Evolutionary conservation across 148 eudicot genomes (phyloP).

Genomic region (Diospyros lotus): DNA sequence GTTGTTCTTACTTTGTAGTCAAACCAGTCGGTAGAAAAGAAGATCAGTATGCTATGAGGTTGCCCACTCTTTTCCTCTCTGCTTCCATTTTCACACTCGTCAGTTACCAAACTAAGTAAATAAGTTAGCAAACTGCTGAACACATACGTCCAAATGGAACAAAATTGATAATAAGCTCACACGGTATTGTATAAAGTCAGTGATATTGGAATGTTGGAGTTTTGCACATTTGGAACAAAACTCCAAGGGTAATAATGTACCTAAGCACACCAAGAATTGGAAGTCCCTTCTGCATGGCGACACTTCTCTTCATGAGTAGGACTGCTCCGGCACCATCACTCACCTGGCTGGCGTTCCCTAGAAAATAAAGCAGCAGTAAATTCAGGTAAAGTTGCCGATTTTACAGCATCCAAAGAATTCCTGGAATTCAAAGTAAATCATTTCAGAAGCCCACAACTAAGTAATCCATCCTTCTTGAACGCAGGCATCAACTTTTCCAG

Average conservation of each 20-base stretch:
- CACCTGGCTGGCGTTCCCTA: slow-evolving; percentile 80
- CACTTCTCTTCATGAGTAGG: background rate
- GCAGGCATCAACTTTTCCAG: slow-evolving; percentile 74
- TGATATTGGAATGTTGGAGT: no score
- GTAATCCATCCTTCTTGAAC: slow-evolving; percentile 67
- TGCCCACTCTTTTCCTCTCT: no score
- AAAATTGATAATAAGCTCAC: no score
- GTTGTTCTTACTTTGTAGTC: no score
- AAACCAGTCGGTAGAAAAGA: no score
- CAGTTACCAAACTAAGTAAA: no score
- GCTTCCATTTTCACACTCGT: no score
- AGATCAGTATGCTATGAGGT: no score
- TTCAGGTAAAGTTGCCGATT: background rate
- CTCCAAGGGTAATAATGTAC: background rate
- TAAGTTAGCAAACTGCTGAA: no score
- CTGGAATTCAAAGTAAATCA: background rate
- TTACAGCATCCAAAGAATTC: background rate
- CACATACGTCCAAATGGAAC: no score
- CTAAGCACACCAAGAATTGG: slow-evolving; percentile 1
- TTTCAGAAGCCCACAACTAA: slow-evolving; percentile 11
- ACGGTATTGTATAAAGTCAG: no score
- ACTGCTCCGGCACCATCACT: slow-evolving; percentile 30
- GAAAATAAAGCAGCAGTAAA: slow-evolving; percentile 2
- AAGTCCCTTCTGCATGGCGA: background rate
- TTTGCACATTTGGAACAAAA: no score